Conservation (phyloP, 2,329 filamentous ascomycete genomes). For the Aspergillus terreus region DNA sequence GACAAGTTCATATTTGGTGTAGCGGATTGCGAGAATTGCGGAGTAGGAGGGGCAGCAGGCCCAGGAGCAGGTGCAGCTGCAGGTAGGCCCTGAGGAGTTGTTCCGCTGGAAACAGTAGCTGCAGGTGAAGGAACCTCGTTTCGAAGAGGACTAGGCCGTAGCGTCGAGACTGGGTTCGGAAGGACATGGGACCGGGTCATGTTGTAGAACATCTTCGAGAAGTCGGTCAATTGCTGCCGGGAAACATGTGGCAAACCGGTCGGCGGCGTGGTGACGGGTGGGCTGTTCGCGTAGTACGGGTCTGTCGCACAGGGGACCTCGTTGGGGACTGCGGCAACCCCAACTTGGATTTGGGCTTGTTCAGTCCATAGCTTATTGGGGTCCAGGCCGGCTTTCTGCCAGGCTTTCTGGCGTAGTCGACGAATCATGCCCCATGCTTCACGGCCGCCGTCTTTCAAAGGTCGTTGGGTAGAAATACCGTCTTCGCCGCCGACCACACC, state of each 20-base stretch:
- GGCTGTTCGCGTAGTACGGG: slow-evolving; percentile 9
- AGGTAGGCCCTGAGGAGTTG: not conserved
- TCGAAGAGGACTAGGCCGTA: slow-evolving; percentile 23
- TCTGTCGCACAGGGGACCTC: slow-evolving; percentile 13
- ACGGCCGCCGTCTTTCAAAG: slow-evolving; percentile 45
- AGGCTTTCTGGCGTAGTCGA: slow-evolving; percentile 44
- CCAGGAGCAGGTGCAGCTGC: not conserved
- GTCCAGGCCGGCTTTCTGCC: slow-evolving; percentile 47
- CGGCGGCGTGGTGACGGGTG: slow-evolving; percentile 9
- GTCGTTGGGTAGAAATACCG: slow-evolving; percentile 41
- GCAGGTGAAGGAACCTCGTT: slow-evolving; percentile 17
- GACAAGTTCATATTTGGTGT: slow-evolving; percentile 3
- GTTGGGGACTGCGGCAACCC: slow-evolving; percentile 21
- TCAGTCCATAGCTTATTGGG: slow-evolving; percentile 46
- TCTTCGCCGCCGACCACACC: slow-evolving; percentile 46
- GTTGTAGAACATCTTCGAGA: slow-evolving; percentile 33
- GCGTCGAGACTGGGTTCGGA: slow-evolving; percentile 17
- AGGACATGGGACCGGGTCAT: slow-evolving; percentile 31
- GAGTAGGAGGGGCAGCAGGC: slow-evolving; percentile 8
- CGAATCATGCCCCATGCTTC: slow-evolving; percentile 50
- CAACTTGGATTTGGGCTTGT: slow-evolving; percentile 40
- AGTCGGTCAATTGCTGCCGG: slow-evolving; percentile 25
- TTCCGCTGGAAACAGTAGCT: not conserved
- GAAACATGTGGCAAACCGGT: slow-evolving; percentile 8
- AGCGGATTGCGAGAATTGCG: slow-evolving; percentile 13